Conservation (phyloP, 2,329 filamentous ascomycete genomes). For the Colletotrichum phormii region DNA sequence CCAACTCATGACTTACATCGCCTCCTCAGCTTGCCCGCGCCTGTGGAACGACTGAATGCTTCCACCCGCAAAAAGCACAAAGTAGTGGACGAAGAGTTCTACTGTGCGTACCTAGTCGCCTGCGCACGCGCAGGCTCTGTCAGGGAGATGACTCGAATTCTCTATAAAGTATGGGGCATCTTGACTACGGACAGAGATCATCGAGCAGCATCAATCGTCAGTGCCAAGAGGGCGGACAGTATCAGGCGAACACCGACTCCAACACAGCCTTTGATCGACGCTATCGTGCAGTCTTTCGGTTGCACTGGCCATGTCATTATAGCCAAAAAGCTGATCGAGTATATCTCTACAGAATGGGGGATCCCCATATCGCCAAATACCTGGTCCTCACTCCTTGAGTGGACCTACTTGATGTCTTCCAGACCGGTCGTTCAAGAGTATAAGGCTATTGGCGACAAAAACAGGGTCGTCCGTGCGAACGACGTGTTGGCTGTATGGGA, state of each 20-base stretch:
- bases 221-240: conserved; percentile 51
- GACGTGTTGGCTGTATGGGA: conserved; percentile 67
- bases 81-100: conserved; percentile 20
- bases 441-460: conserved; percentile 44
- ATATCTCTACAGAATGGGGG: conserved; percentile 69
- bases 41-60: conserved; percentile 32
- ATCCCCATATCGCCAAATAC: conserved; percentile 66
- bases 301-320: conserved; percentile 71
- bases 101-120: conserved; percentile 32
- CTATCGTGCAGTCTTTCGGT: conserved; percentile 77
- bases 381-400: conserved; percentile 77
- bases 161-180: conserved; percentile 24
- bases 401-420: conserved; percentile 69
- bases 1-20: conserved; percentile 30
- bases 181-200: conserved; percentile 22
- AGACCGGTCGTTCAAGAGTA: conserved; percentile 52
- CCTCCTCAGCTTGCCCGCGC: conserved; percentile 18
- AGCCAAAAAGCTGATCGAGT: conserved; percentile 70
- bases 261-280: conserved; percentile 67
- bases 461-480: conserved; percentile 49
- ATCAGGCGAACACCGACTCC: conserved; percentile 68
- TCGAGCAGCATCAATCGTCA: conserved; percentile 42
- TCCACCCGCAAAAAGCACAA: not conserved
- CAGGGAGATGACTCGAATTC: conserved; percentile 6
- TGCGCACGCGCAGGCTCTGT: conserved; percentile 25